phyloP scores from a whole-genome alignment of 176 grass and related monocot genomes.

The Carex myosuroides region DNA sequence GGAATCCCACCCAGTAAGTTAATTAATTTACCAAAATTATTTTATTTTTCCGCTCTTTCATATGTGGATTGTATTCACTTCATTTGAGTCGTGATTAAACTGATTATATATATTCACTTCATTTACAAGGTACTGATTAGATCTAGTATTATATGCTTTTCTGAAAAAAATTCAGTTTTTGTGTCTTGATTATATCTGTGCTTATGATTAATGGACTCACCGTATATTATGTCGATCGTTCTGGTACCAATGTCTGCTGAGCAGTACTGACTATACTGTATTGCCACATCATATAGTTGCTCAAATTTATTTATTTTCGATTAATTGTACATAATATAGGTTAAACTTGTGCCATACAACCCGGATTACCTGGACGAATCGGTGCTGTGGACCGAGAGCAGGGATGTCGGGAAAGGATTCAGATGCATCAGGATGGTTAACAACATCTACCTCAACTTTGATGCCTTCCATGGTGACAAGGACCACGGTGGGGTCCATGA shows the following conservation, averaged over 20 bases:
- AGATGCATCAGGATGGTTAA: slow-evolving; percentile 56
- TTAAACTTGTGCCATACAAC: slow-evolving; percentile 22
- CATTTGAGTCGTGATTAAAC: neutral
- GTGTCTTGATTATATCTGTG: neutral
- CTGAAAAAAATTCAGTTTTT: neutral
- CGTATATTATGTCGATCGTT: no score
- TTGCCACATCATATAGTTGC: neutral
- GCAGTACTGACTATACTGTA: neutral
- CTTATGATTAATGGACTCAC: neutral
- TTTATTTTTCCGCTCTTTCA: neutral
- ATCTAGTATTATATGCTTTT: neutral
- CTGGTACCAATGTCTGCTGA: neutral
- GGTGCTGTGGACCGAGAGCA: slow-evolving; percentile 32
- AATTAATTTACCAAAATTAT: neutral
- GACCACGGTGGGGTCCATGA: slow-evolving; percentile 47
- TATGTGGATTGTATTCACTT: neutral
- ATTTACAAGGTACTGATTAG: neutral
- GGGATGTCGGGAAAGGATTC: slow-evolving; percentile 21
- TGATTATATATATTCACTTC: neutral
- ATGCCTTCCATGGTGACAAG: slow-evolving; percentile 67
- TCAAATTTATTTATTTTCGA: neutral
- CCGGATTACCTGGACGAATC: slow-evolving; percentile 24
- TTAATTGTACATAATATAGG: slow-evolving; percentile 8
- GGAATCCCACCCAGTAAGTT: slow-evolving; percentile 25
- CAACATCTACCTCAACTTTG: slow-evolving; percentile 81